Percentiles rank a stretch among this genome's conserved stretches.
These are phyloP conservation scores for Solanum ossicruentum DNA, from an alignment of 257 asterid genomes.

Conservation along the genomic window DNA sequence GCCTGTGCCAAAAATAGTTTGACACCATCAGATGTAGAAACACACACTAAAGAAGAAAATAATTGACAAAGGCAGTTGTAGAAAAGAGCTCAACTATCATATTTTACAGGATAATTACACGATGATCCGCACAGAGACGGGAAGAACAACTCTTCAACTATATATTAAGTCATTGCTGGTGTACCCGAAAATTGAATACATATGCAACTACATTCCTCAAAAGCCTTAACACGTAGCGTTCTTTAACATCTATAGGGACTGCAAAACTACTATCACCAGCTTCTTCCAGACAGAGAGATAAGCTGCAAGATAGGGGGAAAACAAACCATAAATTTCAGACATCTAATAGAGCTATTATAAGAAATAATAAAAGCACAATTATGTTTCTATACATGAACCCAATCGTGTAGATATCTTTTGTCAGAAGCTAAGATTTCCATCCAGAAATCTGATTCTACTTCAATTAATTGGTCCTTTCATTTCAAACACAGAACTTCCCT, in stretches of 20 bases:
- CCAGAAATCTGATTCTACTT: neutral
- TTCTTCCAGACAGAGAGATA: conserved; percentile 19
- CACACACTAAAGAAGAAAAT: neutral
- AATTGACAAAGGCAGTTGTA: neutral
- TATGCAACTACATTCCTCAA: neutral
- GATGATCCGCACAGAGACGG: neutral
- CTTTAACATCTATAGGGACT: neutral
- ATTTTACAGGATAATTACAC: neutral
- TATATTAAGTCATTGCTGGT: neutral
- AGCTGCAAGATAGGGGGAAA: conserved; percentile 22
- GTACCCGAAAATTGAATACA: neutral
- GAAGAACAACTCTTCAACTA: neutral
- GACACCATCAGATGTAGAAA: neutral
- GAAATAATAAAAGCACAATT: neutral
- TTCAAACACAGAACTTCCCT: neutral
- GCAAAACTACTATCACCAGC: neutral
- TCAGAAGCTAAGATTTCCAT: neutral
- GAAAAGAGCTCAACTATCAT: neutral
- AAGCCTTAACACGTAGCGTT: neutral
- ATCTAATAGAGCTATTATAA: neutral
- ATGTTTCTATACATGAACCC: neutral
- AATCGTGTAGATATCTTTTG: neutral
- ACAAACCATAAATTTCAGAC: neutral
- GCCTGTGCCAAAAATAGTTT: neutral
- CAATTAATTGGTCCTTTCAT: neutral